Base-by-base conservation (phyloP, 106 monocot species). In the Dioscorea dumetorum region DNA sequence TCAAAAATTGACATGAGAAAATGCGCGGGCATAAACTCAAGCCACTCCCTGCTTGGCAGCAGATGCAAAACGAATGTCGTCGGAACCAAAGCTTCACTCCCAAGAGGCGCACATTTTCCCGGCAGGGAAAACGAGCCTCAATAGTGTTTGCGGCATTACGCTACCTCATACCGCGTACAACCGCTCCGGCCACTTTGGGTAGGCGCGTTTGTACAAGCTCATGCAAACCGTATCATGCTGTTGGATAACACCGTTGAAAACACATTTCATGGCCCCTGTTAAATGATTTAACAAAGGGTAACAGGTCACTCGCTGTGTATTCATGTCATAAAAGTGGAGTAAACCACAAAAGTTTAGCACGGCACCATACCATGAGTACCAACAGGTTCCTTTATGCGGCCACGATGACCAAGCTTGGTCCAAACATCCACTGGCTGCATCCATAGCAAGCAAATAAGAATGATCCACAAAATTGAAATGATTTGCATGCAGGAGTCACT, bases 211-310 rank as follows among this genome's bases (percentile, higher is more conserved):
- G 72, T 86, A 92, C 58, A 97, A 82, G 64, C 84, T 91, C 86
- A 97, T 84, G 79, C 95, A 97, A 4, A 97, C 95, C 0, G 91
- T 92, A 51, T 97, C 95, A 66, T 92, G 88, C 69, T 97, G 95
- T 58, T 88, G 91, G 53, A 97, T 72, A 20, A 78, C 78, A 12
- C 86, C 92, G 69, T 87, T 86, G 49, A 97, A 91, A 22, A 89
- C 22, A 35, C 95, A 91, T 52, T 97, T 97, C 91, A 91, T 89
- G 19, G 88, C 78, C 16, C 95, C 95, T 97, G 78, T 33, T 6
- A 71, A 23, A 28, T 10, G 41, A 41, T 41, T 8, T 5, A 6
- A 41, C 10, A 10, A 41, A 41, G 10, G 6, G 41, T 10, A 41
- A 41, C 3, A 0, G 41, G 10, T 41, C 6, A 41, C 5, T 41